Base-by-base conservation (phyloP, 306 rosid genomes). In the Spatholobus suberectus region DNA sequence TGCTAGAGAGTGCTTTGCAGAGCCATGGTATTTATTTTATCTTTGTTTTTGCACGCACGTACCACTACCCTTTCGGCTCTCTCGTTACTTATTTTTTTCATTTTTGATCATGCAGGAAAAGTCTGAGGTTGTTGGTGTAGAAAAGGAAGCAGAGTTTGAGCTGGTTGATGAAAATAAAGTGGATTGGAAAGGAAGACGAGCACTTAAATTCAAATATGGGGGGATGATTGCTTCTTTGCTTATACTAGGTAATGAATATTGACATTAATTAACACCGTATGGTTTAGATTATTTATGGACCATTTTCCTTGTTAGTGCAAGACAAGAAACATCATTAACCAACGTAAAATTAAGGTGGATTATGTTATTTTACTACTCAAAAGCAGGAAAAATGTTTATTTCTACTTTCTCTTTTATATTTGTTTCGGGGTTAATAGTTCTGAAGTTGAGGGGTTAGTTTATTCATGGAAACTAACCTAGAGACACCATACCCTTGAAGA, bases 111-210 rank as follows among this genome's bases (percentile, higher is more conserved):
- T 78, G 92, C 75, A 92, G 94, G 89, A 90, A 77, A 93, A 87
- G 47, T 6, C 67, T 14, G 93, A 86, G 79, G 35, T 51, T 73
- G 76, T 7, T 6, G 76, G 43, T 40, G 72, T 24, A n/a, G 55
- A 66, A 73, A 4, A n/a, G 54, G 83, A 62, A 86, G 40, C 32
- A 66, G 90, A 85, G 43, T 12, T 83, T 67, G 47, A 54, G 46
- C 37, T 86, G 2, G 91, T 90, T 79, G 93, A 90, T 74, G 97
- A 89, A 65, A 93, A 66, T 66, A 82, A 96, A 85, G 92, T 92
- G 81, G 99, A 96, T 70, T 96, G 99, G 99, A 93, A 91, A 85
- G 98, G 98, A 91, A 96, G 94, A 76, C 34, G 70, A 18, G 99
- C 94, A 81, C 51, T 86, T 43, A 93, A 85, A 59, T 15, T 87